phyloP scores from a whole-genome alignment of 2,329 filamentous ascomycete genomes.

The Pestalotiopsis sp. region DNA sequence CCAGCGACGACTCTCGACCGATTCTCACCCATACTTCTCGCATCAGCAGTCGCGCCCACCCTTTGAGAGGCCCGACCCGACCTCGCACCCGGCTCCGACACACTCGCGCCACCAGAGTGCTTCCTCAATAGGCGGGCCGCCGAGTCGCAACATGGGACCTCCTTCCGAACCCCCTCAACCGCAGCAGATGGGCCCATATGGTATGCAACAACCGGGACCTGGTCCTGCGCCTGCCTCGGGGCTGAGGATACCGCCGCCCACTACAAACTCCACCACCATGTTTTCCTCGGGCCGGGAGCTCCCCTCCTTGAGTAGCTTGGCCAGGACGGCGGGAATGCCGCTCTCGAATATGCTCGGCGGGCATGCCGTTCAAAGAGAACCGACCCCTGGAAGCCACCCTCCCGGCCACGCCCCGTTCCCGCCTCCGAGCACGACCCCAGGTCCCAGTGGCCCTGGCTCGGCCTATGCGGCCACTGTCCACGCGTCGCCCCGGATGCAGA shows the following conservation, averaged over 20 bases:
- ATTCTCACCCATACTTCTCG: conserved; percentile 31
- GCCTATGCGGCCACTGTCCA: conserved; percentile 52
- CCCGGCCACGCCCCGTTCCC: conserved; percentile 39
- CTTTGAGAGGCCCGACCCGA: conserved; percentile 28
- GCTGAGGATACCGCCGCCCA: conserved; percentile 30
- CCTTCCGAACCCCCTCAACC: conserved; percentile 32
- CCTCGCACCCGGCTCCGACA: conserved; percentile 28
- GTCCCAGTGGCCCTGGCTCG: conserved; percentile 44
- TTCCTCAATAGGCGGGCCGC: conserved; percentile 28
- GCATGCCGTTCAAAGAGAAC: conserved; percentile 45
- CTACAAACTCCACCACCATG: conserved; percentile 29
- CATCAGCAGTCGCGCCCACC: conserved; percentile 28
- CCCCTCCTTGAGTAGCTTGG: conserved; percentile 37
- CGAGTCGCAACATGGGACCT: conserved; percentile 30
- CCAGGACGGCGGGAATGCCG: conserved; percentile 57
- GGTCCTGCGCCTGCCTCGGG: conserved; percentile 21
- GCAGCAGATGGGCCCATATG: conserved; percentile 32
- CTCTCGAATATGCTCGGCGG: conserved; percentile 61
- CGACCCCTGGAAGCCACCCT: conserved; percentile 33
- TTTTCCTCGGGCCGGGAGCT: conserved; percentile 33
- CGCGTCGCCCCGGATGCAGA: conserved; percentile 58
- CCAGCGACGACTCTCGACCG: conserved; percentile 30
- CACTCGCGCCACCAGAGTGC: conserved; percentile 35
- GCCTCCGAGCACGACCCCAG: conserved; percentile 40
- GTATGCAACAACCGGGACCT: conserved; percentile 11